phyloP scores from a whole-genome alignment of 352 stramenopile genomes.

The Phytophthora tubulina region DNA sequence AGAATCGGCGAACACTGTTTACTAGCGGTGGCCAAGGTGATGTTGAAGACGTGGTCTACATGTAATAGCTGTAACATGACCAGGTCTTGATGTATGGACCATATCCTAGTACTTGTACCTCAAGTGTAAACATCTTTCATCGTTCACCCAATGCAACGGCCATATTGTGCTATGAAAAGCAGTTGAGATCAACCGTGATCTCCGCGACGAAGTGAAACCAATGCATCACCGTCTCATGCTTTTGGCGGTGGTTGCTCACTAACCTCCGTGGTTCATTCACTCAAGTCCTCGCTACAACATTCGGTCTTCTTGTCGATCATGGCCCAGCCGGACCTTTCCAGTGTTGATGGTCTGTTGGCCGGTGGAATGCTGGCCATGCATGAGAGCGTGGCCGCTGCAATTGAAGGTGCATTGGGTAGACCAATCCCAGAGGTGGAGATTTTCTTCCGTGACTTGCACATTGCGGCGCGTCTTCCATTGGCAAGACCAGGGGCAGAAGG shows the following conservation, averaged over 20 bases:
- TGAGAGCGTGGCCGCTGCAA: conserved; percentile 48
- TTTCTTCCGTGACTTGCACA: conserved; percentile 58
- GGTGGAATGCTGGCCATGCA: conserved; percentile 64
- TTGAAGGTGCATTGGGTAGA: conserved; percentile 49
- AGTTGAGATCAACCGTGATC: not conserved
- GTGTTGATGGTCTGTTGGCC: conserved; percentile 56
- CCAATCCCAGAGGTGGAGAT: conserved; percentile 65
- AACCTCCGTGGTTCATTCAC: conserved; percentile 3
- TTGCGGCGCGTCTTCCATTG: conserved; percentile 41
- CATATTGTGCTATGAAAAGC: conserved; percentile 6
- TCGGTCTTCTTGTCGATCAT: conserved; percentile 8
- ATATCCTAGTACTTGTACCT: not conserved
- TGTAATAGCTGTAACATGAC: too few relatives aligned
- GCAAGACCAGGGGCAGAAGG: conserved; percentile 35
- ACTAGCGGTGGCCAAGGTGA: conserved; percentile 2
- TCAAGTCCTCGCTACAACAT: not conserved
- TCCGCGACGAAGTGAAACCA: conserved; percentile 20
- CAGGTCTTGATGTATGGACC: too few relatives aligned
- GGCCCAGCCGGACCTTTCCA: conserved; percentile 38
- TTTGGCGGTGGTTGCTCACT: not conserved
- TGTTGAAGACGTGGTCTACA: too few relatives aligned
- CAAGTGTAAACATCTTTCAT: not conserved
- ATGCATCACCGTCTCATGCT: conserved; percentile 19
- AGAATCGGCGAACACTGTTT: conserved; percentile 32
- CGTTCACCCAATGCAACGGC: not conserved